Percentiles rank a stretch among this genome's conserved stretches.
phyloP scores from a whole-genome alignment of 805 yeast species.

The Barnettozyma botsteinii region DNA sequence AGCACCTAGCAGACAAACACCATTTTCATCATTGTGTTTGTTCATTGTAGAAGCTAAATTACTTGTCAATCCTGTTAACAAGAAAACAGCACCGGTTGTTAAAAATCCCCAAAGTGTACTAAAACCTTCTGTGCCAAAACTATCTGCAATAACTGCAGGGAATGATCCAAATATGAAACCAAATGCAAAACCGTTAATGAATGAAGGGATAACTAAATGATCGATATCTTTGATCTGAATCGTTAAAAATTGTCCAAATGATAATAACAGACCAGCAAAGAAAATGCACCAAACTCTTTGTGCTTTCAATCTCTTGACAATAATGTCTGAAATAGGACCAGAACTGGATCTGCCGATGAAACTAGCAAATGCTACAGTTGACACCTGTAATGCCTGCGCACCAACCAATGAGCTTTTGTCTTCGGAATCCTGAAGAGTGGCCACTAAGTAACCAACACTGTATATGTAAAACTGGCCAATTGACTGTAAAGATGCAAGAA shows the following conservation, averaged over 20 bases:
- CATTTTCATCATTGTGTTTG: slow-evolving; percentile 33
- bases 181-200: slow-evolving; percentile 56
- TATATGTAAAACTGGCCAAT: slow-evolving; percentile 69
- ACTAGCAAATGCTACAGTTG: slow-evolving; percentile 57
- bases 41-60: slow-evolving; percentile 54
- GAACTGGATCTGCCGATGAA: slow-evolving; percentile 59
- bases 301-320: slow-evolving; percentile 43
- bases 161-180: slow-evolving; percentile 69
- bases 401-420: slow-evolving; percentile 27
- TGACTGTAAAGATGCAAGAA: slow-evolving; percentile 54
- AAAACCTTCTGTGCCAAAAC: slow-evolving; percentile 60
- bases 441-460: slow-evolving; percentile 69
- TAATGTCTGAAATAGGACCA: slow-evolving; percentile 60
- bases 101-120: slow-evolving; percentile 73
- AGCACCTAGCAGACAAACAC: slow-evolving; percentile 39
- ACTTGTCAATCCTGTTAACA: slow-evolving; percentile 48
- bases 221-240: slow-evolving; percentile 33
- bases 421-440: slow-evolving; percentile 32
- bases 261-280: slow-evolving; percentile 33
- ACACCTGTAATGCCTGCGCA: slow-evolving; percentile 66
- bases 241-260: slow-evolving; percentile 32
- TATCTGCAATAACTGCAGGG: slow-evolving; percentile 72
- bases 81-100: slow-evolving; percentile 62
- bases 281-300: slow-evolving; percentile 65
- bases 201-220: slow-evolving; percentile 44